Percentiles rank a stretch among this genome's conserved stretches.
phyloP scores from a whole-genome alignment of 2,329 filamentous ascomycete genomes.

The Hymenoscyphus scutula region DNA sequence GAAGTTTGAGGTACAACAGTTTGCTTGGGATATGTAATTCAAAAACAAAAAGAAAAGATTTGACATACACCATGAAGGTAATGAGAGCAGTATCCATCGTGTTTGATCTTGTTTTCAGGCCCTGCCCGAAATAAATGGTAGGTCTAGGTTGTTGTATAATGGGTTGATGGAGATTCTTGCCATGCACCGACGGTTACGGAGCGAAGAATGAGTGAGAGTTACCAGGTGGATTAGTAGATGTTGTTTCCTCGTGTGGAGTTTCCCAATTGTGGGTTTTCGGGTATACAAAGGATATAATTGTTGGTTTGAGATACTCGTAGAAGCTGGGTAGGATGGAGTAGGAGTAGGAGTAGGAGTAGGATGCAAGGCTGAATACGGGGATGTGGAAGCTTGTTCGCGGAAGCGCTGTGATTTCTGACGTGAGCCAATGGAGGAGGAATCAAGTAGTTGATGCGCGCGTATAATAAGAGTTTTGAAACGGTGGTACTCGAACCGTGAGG shows the following conservation, averaged over 20 bases:
- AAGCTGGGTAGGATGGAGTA: neutral
- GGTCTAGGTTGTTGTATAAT: neutral
- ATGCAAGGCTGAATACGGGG: neutral
- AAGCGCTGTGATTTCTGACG: neutral
- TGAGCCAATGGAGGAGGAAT: neutral
- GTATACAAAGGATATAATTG: neutral
- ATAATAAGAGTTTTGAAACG: neutral
- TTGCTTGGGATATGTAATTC: slow-evolving; percentile 1
- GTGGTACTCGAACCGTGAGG: neutral
- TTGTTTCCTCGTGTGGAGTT: neutral
- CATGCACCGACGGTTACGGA: neutral
- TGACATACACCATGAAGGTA: slow-evolving; percentile 66
- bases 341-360: neutral
- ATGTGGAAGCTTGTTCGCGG: neutral
- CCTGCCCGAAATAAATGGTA: slow-evolving; percentile 18
- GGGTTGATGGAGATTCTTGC: neutral
- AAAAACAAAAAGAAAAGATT: slow-evolving; percentile 22
- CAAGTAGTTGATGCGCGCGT: neutral
- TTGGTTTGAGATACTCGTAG: neutral
- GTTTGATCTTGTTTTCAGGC: slow-evolving; percentile 15
- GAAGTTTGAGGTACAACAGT: neutral
- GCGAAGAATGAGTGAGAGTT: neutral
- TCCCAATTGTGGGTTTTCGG: neutral
- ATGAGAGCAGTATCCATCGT: slow-evolving; percentile 56
- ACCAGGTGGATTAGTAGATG: neutral